These are phyloP conservation scores for Musa troglodytarum DNA, from an alignment of 176 grass and related monocot genomes.

Conservation along the genomic window DNA sequence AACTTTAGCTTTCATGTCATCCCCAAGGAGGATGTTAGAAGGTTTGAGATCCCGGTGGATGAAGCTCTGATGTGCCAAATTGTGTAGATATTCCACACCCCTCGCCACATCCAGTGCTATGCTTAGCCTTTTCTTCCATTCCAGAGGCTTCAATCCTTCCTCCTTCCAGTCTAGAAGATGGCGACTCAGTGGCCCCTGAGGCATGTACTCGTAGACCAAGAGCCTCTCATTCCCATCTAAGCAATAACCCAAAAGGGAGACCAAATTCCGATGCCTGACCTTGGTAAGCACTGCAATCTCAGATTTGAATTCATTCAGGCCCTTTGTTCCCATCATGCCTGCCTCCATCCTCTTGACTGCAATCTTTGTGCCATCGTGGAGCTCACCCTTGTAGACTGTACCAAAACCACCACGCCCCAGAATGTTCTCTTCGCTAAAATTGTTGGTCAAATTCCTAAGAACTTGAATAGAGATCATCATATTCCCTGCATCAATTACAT, in stretches of 20 bases:
- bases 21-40: conserved; percentile 28
- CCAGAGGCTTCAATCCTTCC: neutral
- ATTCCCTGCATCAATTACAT: conserved; percentile 7
- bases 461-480: conserved; percentile 16
- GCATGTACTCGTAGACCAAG: conserved; percentile 30
- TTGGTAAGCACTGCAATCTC: conserved; percentile 26
- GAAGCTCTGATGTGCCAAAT: conserved; percentile 21
- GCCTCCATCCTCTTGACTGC: conserved; percentile 28
- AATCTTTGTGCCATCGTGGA: conserved; percentile 23
- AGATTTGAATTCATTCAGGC: conserved; percentile 18
- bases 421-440: conserved; percentile 21
- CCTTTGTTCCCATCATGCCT: neutral
- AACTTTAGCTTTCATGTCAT: conserved; percentile 30
- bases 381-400: conserved; percentile 24
- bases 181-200: conserved; percentile 12
- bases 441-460: conserved; percentile 19
- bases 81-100: conserved; percentile 26
- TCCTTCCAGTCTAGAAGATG: conserved; percentile 21
- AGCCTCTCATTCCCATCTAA: conserved; percentile 25
- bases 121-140: conserved; percentile 24
- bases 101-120: conserved; percentile 26
- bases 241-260: conserved; percentile 25
- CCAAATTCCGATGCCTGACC: conserved; percentile 19
- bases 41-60: conserved; percentile 31
- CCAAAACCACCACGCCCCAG: conserved; percentile 26